Base-by-base conservation (phyloP, 2,329 filamentous ascomycete genomes). In the Xylariales sp. region DNA sequence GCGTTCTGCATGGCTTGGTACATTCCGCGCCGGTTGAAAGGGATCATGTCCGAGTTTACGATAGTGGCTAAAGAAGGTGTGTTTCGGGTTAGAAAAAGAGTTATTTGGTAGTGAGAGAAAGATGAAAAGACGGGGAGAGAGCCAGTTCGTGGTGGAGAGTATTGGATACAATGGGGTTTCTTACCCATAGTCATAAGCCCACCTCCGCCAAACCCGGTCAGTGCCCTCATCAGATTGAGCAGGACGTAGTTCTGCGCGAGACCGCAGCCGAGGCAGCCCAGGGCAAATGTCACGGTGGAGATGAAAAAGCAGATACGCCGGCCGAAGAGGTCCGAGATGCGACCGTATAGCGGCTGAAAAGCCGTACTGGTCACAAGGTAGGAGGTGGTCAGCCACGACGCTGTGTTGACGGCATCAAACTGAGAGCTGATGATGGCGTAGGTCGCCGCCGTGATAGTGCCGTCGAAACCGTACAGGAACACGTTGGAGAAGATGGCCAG, bases 351-450 rank as follows among this genome's bases (percentile, higher is more conserved):
- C 8, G 40, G 40, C 37, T 42, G 40, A 17, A 40, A 42, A n/a
- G 40, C 40, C 10, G 40, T 42, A 25, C 40, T 81, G 1, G 83
- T 86, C 40, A 88, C 66, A 16, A 88, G 67, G 50, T 87, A 88
- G 1, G 81, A 77, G 0, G 83, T 88, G 1, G 82, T 85, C 16
- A 88, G 63, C 84, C 84, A 88, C 0, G 83, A 86, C 2, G 84
- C 83, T 10, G 78, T 77, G 52, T 88, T 86, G 10, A 82, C 81
- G 4, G 83, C 76, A 45, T 78, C 69, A 52, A 88, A 88, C 48
- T 85, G 76, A n/a, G 82, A 86, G 31, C 81, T 83, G 46, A 88
- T 86, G 37, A 85, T 77, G 3, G 81, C 81, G 53, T 88, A 85
- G 2, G 79, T 85, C 2, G 83, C 79, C 0, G 83, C 83, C 54